These are phyloP conservation scores for Novymonas esmeraldas DNA, from an alignment of 208 protist species.

Conservation along the genomic window DNA sequence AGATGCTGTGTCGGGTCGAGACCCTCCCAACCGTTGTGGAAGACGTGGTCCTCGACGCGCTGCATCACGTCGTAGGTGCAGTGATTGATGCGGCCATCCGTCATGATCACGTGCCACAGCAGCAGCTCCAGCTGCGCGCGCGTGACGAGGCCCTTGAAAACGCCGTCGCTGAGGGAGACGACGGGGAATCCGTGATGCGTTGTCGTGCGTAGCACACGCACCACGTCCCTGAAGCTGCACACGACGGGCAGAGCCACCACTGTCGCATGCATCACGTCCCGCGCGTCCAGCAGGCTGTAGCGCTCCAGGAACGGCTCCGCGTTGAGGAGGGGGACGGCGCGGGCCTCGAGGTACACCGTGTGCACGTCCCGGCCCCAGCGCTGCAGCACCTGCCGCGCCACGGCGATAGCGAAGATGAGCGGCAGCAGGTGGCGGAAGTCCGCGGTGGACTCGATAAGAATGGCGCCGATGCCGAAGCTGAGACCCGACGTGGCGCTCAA, in stretches of 20 bases:
- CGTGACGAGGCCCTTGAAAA: slow-evolving; percentile 56
- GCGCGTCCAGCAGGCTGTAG: slow-evolving; percentile 47
- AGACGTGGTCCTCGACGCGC: slow-evolving; percentile 34
- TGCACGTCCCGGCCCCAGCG: slow-evolving; percentile 47
- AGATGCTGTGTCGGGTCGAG: slow-evolving; percentile 19
- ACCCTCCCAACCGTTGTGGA: slow-evolving; percentile 25
- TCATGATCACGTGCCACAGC: slow-evolving; percentile 53
- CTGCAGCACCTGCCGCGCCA: slow-evolving; percentile 43
- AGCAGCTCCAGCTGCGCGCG: slow-evolving; percentile 46
- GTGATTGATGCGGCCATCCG: slow-evolving; percentile 27
- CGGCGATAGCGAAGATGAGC: slow-evolving; percentile 56
- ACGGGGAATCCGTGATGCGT: slow-evolving; percentile 62
- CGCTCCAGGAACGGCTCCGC: slow-evolving; percentile 47
- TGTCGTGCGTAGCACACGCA: slow-evolving; percentile 30
- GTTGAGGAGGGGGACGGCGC: slow-evolving; percentile 52
- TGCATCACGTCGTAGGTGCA: slow-evolving; percentile 40
- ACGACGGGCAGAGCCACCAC: slow-evolving; percentile 45
- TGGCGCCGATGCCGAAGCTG: slow-evolving; percentile 47
- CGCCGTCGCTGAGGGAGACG: slow-evolving; percentile 42
- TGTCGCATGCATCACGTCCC: slow-evolving; percentile 44
- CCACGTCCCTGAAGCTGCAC: slow-evolving; percentile 37
- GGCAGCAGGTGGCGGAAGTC: slow-evolving; percentile 59
- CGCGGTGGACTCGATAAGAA: slow-evolving; percentile 56
- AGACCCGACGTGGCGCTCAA: slow-evolving; percentile 48
- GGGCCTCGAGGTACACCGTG: slow-evolving; percentile 43